Percentiles rank a stretch among this genome's conserved stretches.
Evolutionary conservation across 257 asterid genomes (phyloP).

Genomic region (Nicotiana benthamiana): DNA sequence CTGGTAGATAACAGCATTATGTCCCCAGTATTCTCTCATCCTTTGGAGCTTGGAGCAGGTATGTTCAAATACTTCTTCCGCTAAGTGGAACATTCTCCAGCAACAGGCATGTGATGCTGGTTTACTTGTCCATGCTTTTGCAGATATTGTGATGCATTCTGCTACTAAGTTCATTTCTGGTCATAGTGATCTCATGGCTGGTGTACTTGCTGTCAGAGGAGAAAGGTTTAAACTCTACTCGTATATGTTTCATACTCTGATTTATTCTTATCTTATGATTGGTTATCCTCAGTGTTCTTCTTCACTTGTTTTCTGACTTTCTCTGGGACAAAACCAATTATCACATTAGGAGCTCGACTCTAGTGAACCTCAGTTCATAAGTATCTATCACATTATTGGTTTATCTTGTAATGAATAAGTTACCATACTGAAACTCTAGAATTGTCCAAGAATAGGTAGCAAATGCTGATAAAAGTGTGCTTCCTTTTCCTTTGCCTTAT

Average conservation of each 20-base stretch:
- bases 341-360: background rate
- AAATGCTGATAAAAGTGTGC: background rate
- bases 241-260: background rate
- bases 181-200: constrained; percentile 87
- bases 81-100: background rate
- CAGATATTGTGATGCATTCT: constrained; percentile 93
- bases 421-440: background rate
- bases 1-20: constrained; percentile 96
- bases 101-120: background rate
- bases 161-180: constrained; percentile 91
- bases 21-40: constrained; percentile 82
- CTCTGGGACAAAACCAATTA: background rate
- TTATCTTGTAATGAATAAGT: background rate
- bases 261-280: background rate
- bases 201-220: constrained; percentile 68
- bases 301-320: background rate
- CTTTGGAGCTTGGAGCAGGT: constrained; percentile 96
- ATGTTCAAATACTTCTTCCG: background rate
- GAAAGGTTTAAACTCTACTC: constrained; percentile 47
- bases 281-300: background rate
- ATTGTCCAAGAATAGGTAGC: background rate
- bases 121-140: constrained; percentile 17
- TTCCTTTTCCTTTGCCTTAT: background rate
- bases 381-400: background rate
- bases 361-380: background rate